Percentiles rank a stretch among this genome's conserved stretches.
Evolutionary conservation across 495 filamentous ascomycete species (phyloP).

Genomic region (Oleoguttula mirabilis): DNA sequence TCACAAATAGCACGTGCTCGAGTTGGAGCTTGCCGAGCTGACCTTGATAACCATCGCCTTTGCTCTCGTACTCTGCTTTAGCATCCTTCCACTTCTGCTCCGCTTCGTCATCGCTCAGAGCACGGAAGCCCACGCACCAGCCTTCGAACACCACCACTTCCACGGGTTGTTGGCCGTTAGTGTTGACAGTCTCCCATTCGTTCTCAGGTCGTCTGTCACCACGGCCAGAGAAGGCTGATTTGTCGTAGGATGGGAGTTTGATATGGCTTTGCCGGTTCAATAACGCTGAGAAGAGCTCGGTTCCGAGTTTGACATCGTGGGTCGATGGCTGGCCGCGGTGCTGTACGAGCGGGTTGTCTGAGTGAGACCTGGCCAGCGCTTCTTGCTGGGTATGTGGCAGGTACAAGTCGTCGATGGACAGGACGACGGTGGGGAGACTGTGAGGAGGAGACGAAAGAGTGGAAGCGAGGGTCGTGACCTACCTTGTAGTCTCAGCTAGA

Average conservation of each 20-base stretch:
- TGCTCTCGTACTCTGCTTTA: conserved; percentile 35
- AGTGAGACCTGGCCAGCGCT: conserved; percentile 51
- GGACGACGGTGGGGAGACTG: conserved; percentile 57
- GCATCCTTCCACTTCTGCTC: conserved; percentile 45
- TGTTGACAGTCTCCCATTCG: conserved; percentile 54
- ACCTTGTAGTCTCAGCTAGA: not conserved
- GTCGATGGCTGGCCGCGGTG: conserved; percentile 78
- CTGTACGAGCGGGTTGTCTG: conserved; percentile 63
- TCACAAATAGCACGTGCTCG: conserved; percentile 60
- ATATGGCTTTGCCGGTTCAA: conserved; percentile 36
- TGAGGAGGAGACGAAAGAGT: conserved; percentile 56
- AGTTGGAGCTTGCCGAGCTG: conserved; percentile 47
- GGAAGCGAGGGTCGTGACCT: conserved; percentile 53
- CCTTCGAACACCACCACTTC: conserved; percentile 76
- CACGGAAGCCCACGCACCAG: conserved; percentile 81
- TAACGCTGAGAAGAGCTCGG: conserved; percentile 50
- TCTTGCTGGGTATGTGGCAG: conserved; percentile 60
- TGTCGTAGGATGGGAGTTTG: conserved; percentile 72
- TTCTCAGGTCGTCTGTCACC: conserved; percentile 59
- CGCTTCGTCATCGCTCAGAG: conserved; percentile 44
- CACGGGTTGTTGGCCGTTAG: conserved; percentile 37
- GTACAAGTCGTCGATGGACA: conserved; percentile 90
- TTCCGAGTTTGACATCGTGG: conserved; percentile 62
- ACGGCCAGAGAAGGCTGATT: conserved; percentile 60
- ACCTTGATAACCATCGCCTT: conserved; percentile 33